A percentile compares a stretch with the other conserved stretches of the same genome.
Conservation (phyloP, 805 yeast genomes). For the Blastobotrys parvus region DNA sequence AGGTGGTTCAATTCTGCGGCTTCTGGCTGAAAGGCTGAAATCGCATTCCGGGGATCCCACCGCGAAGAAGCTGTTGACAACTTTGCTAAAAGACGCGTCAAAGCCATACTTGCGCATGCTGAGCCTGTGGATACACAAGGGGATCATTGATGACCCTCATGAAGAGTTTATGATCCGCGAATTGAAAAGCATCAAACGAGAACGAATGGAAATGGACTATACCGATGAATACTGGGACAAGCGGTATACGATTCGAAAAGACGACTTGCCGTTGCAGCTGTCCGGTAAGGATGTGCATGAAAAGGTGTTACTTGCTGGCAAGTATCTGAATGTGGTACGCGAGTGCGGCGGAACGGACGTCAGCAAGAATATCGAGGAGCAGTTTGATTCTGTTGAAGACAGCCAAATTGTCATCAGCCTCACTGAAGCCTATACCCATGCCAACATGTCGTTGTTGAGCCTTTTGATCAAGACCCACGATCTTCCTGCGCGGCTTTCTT, state of each 20-base stretch:
- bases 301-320: conserved; percentile 75
- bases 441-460: conserved; percentile 53
- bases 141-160: conserved; percentile 67
- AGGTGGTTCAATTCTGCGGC: conserved; percentile 67
- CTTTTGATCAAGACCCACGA: conserved; percentile 55
- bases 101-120: conserved; percentile 57
- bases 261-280: conserved; percentile 67
- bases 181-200: conserved; percentile 19
- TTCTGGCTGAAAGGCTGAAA: conserved; percentile 51
- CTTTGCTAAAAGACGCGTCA: conserved; percentile 52
- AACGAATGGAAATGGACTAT: conserved; percentile 22
- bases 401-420: conserved; percentile 47
- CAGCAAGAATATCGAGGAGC: conserved; percentile 27
- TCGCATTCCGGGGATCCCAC: conserved; percentile 57
- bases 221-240: conserved; percentile 36
- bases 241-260: conserved; percentile 62
- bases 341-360: conserved; percentile 43
- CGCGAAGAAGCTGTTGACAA: conserved; percentile 43
- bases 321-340: conserved; percentile 63
- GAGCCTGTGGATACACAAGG: conserved; percentile 70
- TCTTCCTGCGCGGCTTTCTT: conserved; percentile 38
- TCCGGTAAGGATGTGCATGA: conserved; percentile 43
- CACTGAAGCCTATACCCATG: conserved; percentile 52
- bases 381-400: conserved; percentile 30
- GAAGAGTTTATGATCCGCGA: conserved; percentile 72